A percentile compares a stretch with the other conserved stretches of the same genome.
Conservation (phyloP, 345 rosid genomes). For the Eucalyptus erythrocorys region DNA sequence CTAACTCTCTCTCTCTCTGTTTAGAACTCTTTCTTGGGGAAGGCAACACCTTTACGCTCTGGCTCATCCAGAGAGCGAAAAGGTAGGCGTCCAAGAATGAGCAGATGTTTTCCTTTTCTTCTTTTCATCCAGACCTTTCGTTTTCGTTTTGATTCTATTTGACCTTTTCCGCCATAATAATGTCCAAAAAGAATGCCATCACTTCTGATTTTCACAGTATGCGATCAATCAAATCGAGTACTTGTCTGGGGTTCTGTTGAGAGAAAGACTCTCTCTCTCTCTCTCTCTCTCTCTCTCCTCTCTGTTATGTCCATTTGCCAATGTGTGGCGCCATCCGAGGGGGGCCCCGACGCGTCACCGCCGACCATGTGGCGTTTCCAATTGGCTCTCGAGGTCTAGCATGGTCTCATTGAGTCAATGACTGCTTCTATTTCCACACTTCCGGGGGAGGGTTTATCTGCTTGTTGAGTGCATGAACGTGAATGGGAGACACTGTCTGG, state of each 20-base stretch:
- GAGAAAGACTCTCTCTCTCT: background rate
- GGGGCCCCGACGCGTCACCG: background rate
- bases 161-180: background rate
- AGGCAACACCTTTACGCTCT: background rate
- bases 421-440: background rate
- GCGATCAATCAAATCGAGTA: background rate
- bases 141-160: background rate
- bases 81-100: background rate
- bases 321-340: background rate
- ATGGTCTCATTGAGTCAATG: background rate
- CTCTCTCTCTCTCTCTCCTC: background rate
- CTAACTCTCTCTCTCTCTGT: background rate
- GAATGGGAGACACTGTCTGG: background rate
- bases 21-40: background rate
- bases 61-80: background rate
- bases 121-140: background rate
- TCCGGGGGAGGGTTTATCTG: background rate
- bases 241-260: background rate
- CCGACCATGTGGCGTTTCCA: background rate
- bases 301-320: background rate
- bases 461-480: background rate
- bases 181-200: background rate
- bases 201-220: background rate
- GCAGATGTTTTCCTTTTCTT: background rate
- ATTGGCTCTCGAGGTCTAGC: background rate